Evolutionary conservation across 768 basidiomycete species (phyloP).

Genomic region (Porphyrellus cyaneotinctus): DNA sequence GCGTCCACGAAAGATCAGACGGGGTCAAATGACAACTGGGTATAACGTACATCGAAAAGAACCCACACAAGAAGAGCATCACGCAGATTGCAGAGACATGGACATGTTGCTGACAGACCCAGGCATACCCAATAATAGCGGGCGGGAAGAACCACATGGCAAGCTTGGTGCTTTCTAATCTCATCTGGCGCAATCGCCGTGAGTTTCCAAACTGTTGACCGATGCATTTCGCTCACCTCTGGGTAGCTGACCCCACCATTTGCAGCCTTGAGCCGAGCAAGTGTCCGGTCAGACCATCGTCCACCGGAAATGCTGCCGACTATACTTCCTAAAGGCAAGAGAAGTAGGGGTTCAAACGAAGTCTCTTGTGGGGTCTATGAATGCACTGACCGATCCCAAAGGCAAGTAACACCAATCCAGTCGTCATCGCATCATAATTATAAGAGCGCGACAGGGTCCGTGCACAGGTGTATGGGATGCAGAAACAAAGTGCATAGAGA

Average conservation of each 20-base stretch:
- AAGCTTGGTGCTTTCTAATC: conserved; percentile 59
- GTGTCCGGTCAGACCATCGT: conserved; percentile 52
- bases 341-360: neutral
- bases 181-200: conserved; percentile 47
- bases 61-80: conserved; percentile 70
- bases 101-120: conserved; percentile 63
- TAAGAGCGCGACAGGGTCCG: conserved; percentile 67
- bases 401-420: conserved; percentile 73
- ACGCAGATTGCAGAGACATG: conserved; percentile 70
- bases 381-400: conserved; percentile 58
- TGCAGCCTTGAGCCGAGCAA: conserved; percentile 41
- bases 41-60: conserved; percentile 61
- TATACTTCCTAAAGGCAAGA: conserved; percentile 37
- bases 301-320: conserved; percentile 57
- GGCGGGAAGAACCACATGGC: conserved; percentile 54
- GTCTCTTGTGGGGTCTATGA: too few species aligned
- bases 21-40: neutral
- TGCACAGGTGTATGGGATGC: conserved; percentile 70
- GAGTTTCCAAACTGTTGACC: neutral
- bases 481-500: conserved; percentile 66
- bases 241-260: conserved; percentile 53
- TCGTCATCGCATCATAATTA: conserved; percentile 62
- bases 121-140: conserved; percentile 66
- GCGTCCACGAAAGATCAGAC: neutral
- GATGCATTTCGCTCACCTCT: conserved; percentile 47